Evolutionary conservation across 2,329 filamentous ascomycete genomes (phyloP).

Genomic region (Chrysosporium queenslandicum): DNA sequence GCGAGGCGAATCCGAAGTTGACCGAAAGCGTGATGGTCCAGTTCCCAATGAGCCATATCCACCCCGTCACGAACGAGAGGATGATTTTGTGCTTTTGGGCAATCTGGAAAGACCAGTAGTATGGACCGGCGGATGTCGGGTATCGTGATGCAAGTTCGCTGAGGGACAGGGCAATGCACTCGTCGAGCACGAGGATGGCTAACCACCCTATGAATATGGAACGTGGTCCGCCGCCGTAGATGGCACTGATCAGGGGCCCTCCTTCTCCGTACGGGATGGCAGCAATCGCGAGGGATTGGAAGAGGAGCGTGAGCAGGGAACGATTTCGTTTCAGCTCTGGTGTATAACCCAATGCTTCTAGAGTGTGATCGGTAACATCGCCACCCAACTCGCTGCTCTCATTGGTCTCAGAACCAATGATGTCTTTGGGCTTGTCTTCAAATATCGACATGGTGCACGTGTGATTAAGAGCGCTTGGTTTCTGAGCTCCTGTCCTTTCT

Average conservation of each 20-base stretch:
- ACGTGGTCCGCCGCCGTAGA: slow-evolving; percentile 41
- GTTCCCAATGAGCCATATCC: slow-evolving; percentile 46
- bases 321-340: slow-evolving; percentile 50
- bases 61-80: slow-evolving; percentile 45
- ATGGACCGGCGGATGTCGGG: slow-evolving; percentile 44
- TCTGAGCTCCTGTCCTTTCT: background rate
- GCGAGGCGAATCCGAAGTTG: slow-evolving; percentile 35
- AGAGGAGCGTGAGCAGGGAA: slow-evolving; percentile 50
- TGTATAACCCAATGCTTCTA: slow-evolving; percentile 43
- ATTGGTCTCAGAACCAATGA: background rate
- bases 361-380: slow-evolving; percentile 4
- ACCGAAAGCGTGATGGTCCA: slow-evolving; percentile 46
- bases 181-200: slow-evolving; percentile 44
- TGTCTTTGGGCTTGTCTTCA: slow-evolving; percentile 5
- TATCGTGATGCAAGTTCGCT: slow-evolving; percentile 45
- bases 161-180: slow-evolving; percentile 44
- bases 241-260: slow-evolving; percentile 32
- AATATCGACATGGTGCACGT: slow-evolving; percentile 5
- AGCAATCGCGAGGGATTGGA: slow-evolving; percentile 52
- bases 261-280: slow-evolving; percentile 49
- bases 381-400: slow-evolving; percentile 6
- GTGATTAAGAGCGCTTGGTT: background rate
- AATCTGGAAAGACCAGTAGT: slow-evolving; percentile 47
- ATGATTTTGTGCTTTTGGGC: slow-evolving; percentile 36
- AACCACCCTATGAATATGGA: slow-evolving; percentile 51